A percentile compares a stretch with the other conserved stretches of the same genome.
These are phyloP conservation scores for Edaphochlamys debaryana DNA, from an alignment of 139 green algal species.

Conservation along the genomic window DNA sequence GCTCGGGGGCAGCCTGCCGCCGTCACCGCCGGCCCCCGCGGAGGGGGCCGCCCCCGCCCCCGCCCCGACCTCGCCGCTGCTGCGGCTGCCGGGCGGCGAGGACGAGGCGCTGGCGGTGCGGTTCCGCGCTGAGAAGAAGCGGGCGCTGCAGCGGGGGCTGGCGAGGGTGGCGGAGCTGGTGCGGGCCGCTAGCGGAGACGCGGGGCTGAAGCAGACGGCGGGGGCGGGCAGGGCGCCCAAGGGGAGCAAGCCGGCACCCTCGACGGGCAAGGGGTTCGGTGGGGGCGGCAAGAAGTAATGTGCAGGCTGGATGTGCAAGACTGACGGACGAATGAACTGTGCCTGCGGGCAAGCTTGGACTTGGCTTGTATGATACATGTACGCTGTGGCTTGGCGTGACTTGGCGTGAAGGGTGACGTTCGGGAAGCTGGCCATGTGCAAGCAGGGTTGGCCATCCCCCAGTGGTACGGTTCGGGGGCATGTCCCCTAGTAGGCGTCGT, in stretches of 20 bases:
- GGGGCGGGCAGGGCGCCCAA: constrained; percentile 1
- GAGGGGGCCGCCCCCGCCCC: background rate
- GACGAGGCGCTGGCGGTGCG: constrained; percentile 69
- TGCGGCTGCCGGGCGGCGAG: constrained; percentile 16
- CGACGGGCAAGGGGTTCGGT: constrained; percentile 30
- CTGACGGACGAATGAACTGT: too few relatives aligned
- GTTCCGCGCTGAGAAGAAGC: constrained; percentile 76
- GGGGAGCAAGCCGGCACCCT: constrained; percentile 4
- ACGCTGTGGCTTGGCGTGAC: too few relatives aligned
- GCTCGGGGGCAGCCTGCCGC: constrained; percentile 32
- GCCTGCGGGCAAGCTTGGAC: too few relatives aligned
- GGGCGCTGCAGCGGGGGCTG: constrained; percentile 59
- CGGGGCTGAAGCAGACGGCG: constrained; percentile 1
- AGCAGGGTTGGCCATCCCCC: too few relatives aligned
- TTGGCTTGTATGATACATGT: too few relatives aligned
- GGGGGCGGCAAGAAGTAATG: constrained; percentile 4
- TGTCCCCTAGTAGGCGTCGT: too few relatives aligned
- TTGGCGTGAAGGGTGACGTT: too few relatives aligned
- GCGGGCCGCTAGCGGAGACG: constrained; percentile 17
- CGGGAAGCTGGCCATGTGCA: too few relatives aligned
- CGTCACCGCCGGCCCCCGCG: too few relatives aligned
- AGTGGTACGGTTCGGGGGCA: too few relatives aligned
- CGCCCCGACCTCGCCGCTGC: too few relatives aligned
- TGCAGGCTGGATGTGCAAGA: background rate
- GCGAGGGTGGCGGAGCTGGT: constrained; percentile 43